Base-by-base conservation (phyloP, 768 basidiomycete species). In the Boletus pseudo-olivaceus region DNA sequence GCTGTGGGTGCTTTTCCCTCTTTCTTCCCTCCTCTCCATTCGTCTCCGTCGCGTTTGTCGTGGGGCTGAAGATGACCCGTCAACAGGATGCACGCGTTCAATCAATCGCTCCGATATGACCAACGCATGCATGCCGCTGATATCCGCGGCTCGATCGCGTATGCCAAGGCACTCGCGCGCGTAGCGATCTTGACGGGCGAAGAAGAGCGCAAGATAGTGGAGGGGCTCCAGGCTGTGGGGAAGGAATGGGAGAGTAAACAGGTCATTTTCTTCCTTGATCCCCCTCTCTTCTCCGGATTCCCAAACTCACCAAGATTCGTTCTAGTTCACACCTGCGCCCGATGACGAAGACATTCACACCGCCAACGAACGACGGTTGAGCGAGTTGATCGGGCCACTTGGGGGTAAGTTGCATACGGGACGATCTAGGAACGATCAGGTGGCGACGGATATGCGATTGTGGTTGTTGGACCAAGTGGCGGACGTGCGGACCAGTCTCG, bases 321-420 rank as follows among this genome's bases (percentile, higher is more conserved):
- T 41, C 29, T 63, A 95, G 89, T 99, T 99, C 67, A 67, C 75
- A 52, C 73, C 84, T 30, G 77, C 87, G 56, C 76, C 83, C n/a
- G 93, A 96, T 62, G 97, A 99, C 63, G 97, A 99, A 66, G 97
- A 99, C 66, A 98, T 99, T 55, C 96, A 98, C 70, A 99, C 97
- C 12, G 97, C 97, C 50, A 99, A 98, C 65, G 97, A 99, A 69
- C 85, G 97, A 44, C 83, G 97, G 39, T 72, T 99, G 60, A 90
- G 86, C 58, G 96, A 99, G 74, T 73, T 99, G 49, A 92, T 98
- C 50, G 97, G 97, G 0, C 78, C 90, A 14, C 82, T 93, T 15
- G 94, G 92, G 6, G 97, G 97, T 4, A 99, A 98, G 72, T 78
- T 99, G 40, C 97, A 99, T 68, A 99, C 97, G 0, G 97, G 97